These are phyloP conservation scores for Neurospora sp. DNA, from an alignment of 495 filamentous ascomycete species.

Conservation along the genomic window DNA sequence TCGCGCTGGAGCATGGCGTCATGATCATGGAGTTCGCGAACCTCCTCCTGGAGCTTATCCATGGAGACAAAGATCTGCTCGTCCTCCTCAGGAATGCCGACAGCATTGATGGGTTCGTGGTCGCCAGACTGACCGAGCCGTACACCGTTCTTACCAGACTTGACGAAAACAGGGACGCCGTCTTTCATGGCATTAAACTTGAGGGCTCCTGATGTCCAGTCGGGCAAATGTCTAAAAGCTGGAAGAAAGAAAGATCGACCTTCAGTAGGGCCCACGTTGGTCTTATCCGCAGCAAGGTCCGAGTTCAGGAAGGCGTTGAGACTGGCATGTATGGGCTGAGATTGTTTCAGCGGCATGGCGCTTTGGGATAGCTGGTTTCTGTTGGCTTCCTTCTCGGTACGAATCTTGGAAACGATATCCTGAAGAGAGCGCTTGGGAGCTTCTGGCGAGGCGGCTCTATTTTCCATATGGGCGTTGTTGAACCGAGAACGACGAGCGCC, in stretches of 20 bases:
- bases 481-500: constrained; percentile 20
- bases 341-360: constrained; percentile 15
- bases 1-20: constrained; percentile 39
- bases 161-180: constrained; percentile 38
- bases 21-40: constrained; percentile 39
- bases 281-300: constrained; percentile 10
- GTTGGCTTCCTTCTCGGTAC: constrained; percentile 16
- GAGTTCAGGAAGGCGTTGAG: background rate
- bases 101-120: constrained; percentile 29
- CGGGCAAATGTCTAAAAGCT: constrained; percentile 34
- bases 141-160: constrained; percentile 14
- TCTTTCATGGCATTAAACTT: constrained; percentile 34
- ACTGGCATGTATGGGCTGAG: background rate
- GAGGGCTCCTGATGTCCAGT: constrained; percentile 36
- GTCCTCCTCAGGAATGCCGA: constrained; percentile 35
- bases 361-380: constrained; percentile 1
- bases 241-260: constrained; percentile 37
- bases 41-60: constrained; percentile 46
- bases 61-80: constrained; percentile 41
- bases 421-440: constrained; percentile 18
- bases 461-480: constrained; percentile 3
- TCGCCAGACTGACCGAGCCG: constrained; percentile 16
- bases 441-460: constrained; percentile 8
- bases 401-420: constrained; percentile 23
- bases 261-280: constrained; percentile 23